A percentile compares a stretch with the other conserved stretches of the same genome.
Conservation (phyloP, 2,329 filamentous ascomycete species). For the Hypomyces perniciosus region DNA sequence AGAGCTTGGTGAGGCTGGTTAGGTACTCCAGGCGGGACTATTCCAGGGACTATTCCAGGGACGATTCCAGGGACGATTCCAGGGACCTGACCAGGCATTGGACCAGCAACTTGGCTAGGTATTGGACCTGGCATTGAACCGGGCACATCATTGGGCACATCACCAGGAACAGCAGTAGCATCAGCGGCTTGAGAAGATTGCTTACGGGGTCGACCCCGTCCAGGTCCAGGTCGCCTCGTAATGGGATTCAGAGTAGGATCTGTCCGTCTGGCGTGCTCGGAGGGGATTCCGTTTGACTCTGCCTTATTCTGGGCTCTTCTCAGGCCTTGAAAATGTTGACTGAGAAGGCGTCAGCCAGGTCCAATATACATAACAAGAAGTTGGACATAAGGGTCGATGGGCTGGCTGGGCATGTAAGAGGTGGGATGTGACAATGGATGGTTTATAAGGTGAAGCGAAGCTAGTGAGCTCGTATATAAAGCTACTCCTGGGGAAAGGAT, state of each 20-base stretch:
- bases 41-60: neutral
- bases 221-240: slow-evolving; percentile 53
- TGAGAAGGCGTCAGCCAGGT: slow-evolving; percentile 22
- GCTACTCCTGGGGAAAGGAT: neutral
- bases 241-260: slow-evolving; percentile 54
- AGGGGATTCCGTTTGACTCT: slow-evolving; percentile 32
- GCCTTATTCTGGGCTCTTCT: slow-evolving; percentile 49
- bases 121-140: slow-evolving; percentile 2
- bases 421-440: neutral
- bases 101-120: slow-evolving; percentile 1
- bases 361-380: neutral
- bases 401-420: neutral
- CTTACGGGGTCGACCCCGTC: slow-evolving; percentile 49
- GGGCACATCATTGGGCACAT: slow-evolving; percentile 9
- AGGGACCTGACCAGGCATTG: neutral
- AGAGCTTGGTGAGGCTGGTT: slow-evolving; percentile 15
- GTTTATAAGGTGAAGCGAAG: no score
- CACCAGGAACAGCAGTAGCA: neutral
- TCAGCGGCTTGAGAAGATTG: neutral
- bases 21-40: neutral
- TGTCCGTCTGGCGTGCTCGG: slow-evolving; percentile 32
- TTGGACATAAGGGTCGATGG: no score
- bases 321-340: slow-evolving; percentile 57
- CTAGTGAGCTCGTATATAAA: neutral
- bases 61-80: slow-evolving; percentile 8